A percentile compares a stretch with the other conserved stretches of the same genome.
phyloP scores from a whole-genome alignment of 176 grass and related monocot genomes.

The Phoenix roebelenii region DNA sequence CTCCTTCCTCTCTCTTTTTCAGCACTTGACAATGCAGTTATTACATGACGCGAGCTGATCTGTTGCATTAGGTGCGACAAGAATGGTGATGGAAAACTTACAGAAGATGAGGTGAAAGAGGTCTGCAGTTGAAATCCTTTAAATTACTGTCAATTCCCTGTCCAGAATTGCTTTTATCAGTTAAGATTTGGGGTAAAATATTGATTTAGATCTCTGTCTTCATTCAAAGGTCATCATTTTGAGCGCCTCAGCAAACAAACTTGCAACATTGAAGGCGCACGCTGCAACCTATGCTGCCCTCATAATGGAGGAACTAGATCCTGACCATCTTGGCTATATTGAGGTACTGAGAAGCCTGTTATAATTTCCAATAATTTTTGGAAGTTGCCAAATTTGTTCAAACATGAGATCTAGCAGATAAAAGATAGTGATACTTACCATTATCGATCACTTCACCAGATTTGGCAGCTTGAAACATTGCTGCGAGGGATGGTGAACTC shows the following conservation, averaged over 20 bases:
- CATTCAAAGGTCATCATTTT: conserved; percentile 68
- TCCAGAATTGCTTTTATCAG: no score
- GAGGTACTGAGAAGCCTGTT: conserved; percentile 36
- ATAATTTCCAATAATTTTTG: no score
- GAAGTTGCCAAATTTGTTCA: no score
- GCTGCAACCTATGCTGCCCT: conserved; percentile 76
- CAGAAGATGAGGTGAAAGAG: conserved; percentile 96
- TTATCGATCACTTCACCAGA: conserved; percentile 24
- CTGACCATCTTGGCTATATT: conserved; percentile 72
- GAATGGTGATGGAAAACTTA: conserved; percentile 92
- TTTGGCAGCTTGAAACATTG: conserved; percentile 89
- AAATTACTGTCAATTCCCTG: no score
- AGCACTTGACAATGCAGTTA: not conserved
- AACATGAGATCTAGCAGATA: no score
- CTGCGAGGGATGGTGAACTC: conserved; percentile 71
- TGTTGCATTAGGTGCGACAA: conserved; percentile 70
- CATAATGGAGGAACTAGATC: conserved; percentile 97
- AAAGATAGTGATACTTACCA: not conserved
- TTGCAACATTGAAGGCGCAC: conserved; percentile 70
- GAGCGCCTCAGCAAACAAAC: conserved; percentile 86
- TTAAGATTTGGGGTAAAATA: not conserved
- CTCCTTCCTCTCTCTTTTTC: not conserved
- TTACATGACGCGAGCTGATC: no score
- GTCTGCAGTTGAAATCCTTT: conserved; percentile 10
- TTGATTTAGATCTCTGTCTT: no score